phyloP scores from a whole-genome alignment of 2,329 filamentous ascomycete species.

The Cytospora chrysosperma region DNA sequence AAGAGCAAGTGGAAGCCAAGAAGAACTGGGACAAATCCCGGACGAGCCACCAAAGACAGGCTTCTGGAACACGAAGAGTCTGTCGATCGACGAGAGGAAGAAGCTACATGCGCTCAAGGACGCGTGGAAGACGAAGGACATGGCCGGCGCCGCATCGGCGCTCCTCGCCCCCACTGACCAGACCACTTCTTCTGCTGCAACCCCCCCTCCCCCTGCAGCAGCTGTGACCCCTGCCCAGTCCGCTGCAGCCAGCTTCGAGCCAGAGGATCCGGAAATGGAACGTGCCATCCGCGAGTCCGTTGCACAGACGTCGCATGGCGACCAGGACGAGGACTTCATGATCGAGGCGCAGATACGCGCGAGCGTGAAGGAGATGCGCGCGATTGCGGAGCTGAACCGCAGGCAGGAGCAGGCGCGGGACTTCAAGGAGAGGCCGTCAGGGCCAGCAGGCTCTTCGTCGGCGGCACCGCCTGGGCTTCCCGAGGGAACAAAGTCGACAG shows the following conservation, averaged over 20 bases:
- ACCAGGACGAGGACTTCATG: constrained; percentile 66
- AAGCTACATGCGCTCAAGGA: constrained; percentile 49
- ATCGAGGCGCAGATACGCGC: constrained; percentile 74
- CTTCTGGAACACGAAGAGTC: constrained; percentile 48
- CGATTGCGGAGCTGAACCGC: constrained; percentile 26
- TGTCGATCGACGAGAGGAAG: constrained; percentile 52
- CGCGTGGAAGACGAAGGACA: constrained; percentile 39
- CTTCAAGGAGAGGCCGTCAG: constrained; percentile 25
- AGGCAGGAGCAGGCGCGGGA: constrained; percentile 8
- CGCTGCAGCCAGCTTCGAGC: background rate
- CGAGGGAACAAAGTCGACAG: constrained; percentile 35
- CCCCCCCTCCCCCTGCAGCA: too few relatives aligned
- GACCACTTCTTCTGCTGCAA: constrained; percentile 23
- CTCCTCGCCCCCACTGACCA: constrained; percentile 3
- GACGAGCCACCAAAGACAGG: constrained; percentile 39
- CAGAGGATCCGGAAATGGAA: constrained; percentile 64
- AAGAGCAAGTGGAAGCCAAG: constrained; percentile 2
- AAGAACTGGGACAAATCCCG: background rate
- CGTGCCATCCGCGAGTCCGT: constrained; percentile 70
- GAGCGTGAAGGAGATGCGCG: constrained; percentile 59
- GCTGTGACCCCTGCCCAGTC: background rate
- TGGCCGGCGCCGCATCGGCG: constrained; percentile 26
- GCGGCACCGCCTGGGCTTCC: constrained; percentile 30
- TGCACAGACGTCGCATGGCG: constrained; percentile 66
- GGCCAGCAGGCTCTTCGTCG: background rate